These are phyloP conservation scores for Penicillium sp. DNA, from an alignment of 2,329 filamentous ascomycete genomes.

Conservation along the genomic window DNA sequence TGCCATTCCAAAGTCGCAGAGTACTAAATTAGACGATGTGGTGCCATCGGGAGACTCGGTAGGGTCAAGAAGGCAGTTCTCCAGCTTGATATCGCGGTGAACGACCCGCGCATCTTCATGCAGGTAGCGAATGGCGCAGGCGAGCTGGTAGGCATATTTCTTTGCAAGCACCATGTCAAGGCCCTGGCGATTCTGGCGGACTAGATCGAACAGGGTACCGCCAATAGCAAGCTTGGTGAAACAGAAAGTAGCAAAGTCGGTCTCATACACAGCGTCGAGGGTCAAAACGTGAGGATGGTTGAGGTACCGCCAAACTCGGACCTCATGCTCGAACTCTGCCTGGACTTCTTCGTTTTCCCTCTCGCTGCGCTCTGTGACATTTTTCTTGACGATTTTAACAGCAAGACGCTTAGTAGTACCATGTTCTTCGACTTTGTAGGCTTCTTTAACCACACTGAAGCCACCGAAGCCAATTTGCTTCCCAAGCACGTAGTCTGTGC, in stretches of 20 bases:
- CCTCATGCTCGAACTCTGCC: slow-evolving; percentile 70
- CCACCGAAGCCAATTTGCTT: slow-evolving; percentile 68
- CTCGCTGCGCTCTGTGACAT: slow-evolving; percentile 59
- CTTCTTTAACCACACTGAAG: slow-evolving; percentile 69
- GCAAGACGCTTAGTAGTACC: slow-evolving; percentile 58
- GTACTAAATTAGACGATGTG: slow-evolving; percentile 60
- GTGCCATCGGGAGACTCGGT: slow-evolving; percentile 51
- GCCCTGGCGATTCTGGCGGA: slow-evolving; percentile 60
- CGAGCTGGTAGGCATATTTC: slow-evolving; percentile 65
- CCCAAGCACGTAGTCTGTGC: slow-evolving; percentile 68
- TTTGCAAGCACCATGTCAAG: slow-evolving; percentile 57
- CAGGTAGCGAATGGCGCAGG: slow-evolving; percentile 66
- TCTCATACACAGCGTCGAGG: slow-evolving; percentile 67
- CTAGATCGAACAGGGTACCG: slow-evolving; percentile 66
- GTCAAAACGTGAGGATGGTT: slow-evolving; percentile 65
- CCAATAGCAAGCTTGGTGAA: slow-evolving; percentile 67
- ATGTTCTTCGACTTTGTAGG: slow-evolving; percentile 62
- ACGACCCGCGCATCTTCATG: slow-evolving; percentile 69
- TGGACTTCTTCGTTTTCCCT: slow-evolving; percentile 67
- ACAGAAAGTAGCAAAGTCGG: slow-evolving; percentile 69
- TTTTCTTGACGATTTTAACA: slow-evolving; percentile 69
- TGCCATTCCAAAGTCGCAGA: slow-evolving; percentile 72
- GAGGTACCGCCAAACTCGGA: slow-evolving; percentile 68
- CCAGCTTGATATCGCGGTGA: slow-evolving; percentile 70
- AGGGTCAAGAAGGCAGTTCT: slow-evolving; percentile 68